Evolutionary conservation across 2,329 filamentous ascomycete species (phyloP), one percentile per base, ranked within the genome.

Genomic region (Amphichorda felina): DNA sequence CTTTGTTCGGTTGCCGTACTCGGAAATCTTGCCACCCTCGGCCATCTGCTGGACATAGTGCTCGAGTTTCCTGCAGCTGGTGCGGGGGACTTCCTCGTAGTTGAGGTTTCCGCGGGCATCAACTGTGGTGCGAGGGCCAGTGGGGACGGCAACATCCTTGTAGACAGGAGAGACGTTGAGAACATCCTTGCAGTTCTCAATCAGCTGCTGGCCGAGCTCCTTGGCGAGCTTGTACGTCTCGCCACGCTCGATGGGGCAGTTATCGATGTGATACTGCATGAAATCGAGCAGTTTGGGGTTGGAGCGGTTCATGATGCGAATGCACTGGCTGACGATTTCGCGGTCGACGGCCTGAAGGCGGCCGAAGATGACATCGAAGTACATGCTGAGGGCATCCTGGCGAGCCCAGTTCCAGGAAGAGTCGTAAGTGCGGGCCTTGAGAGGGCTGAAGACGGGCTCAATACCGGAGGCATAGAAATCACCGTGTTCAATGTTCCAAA

Each of bases 211-310:
- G 25, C 86, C 89, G 17, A 98, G 81, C 60, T 91, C 79, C 66
- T 98, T 94, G 30, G 91, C 91, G n/a, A 98, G 78, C 63, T 91
- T 75, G 63, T 98, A 98, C 2, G 91, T 98, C 65, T 98, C 91
- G 40, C 91, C 91, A 34, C 89, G 82, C 54, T 98, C 88, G 0
- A 88, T 88, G 1, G 91, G 91, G 65, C 89, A 96, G 66, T 96
- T 91, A 52, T 98, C 91, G 52, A 98, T 98, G 64, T 98, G 91
- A 51, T 98, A 96, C 57, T 98, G 91, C 91, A 98, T 98, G 62
- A 95, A 98, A 48, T 98, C 89, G 39, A 98, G 74, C 2, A 98
- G 76, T 25, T 85, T 82, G 3, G 91, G 91, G 56, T 96, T 98
- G 24, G 91, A 94, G 43, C 91, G 83, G 68, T 95, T 98, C 91